These are phyloP conservation scores for Podaxis sp. DNA, from an alignment of 768 basidiomycete species.

Conservation along the genomic window DNA sequence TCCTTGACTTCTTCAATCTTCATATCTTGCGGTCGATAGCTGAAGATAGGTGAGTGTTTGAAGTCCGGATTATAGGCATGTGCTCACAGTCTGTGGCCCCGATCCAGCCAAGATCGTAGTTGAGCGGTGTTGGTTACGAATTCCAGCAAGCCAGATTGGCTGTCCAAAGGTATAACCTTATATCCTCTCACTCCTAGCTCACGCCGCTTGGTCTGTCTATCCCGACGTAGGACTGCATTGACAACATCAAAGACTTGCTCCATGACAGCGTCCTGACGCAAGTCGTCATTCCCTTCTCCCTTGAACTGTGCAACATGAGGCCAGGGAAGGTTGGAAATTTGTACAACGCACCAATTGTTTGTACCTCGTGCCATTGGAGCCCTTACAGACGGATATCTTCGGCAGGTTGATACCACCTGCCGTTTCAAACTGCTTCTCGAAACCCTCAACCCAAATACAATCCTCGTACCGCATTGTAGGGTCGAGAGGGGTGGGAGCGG, in stretches of 20 bases:
- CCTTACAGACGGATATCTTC: conserved; percentile 75
- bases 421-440: conserved; percentile 53
- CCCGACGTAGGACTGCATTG: conserved; percentile 70
- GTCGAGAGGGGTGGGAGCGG: conserved; percentile 69
- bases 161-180: conserved; percentile 82
- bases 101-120: conserved; percentile 58
- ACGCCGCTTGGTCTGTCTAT: conserved; percentile 76
- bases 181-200: conserved; percentile 78
- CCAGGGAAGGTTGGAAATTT: neutral
- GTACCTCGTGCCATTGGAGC: conserved; percentile 62
- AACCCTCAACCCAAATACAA: conserved; percentile 69
- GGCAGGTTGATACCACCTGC: conserved; percentile 84
- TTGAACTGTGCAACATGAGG: conserved; percentile 65
- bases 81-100: conserved; percentile 62
- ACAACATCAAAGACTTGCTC: conserved; percentile 94
- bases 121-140: conserved; percentile 82
- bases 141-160: conserved; percentile 83
- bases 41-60: conserved; percentile 25
- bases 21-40: conserved; percentile 67
- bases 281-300: conserved; percentile 85
- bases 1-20: conserved; percentile 28
- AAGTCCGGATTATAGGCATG: neutral
- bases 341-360: conserved; percentile 71
- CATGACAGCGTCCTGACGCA: conserved; percentile 98
- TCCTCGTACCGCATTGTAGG: conserved; percentile 63